These are phyloP conservation scores for Jaenimonas drosophilae DNA, from an alignment of 208 protist species.

Conservation along the genomic window DNA sequence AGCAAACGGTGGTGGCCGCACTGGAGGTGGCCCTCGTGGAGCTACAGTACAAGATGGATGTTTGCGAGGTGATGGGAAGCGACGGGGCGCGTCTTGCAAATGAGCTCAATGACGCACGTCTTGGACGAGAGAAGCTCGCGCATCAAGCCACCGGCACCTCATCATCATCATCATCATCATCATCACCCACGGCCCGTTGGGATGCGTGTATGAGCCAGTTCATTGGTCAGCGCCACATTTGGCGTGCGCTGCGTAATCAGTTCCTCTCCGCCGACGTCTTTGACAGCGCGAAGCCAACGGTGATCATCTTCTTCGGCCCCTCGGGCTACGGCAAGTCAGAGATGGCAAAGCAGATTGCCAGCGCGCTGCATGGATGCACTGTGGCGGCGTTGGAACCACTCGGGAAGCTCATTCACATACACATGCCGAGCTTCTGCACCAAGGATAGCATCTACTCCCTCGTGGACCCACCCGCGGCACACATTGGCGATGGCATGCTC, in stretches of 20 bases:
- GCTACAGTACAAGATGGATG: conserved; percentile 42
- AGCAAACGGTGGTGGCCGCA: conserved; percentile 16
- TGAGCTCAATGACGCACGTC: no score
- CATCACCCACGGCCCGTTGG: conserved; percentile 33
- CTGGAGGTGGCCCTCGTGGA: conserved; percentile 30
- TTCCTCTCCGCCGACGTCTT: conserved; percentile 58
- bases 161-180: no score
- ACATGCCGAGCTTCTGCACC: conserved; percentile 82
- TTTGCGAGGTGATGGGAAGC: conserved; percentile 7
- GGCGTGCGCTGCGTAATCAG: conserved; percentile 31
- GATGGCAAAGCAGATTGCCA: conserved; percentile 55
- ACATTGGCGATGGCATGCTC: conserved; percentile 74
- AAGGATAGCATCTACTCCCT: conserved; percentile 84
- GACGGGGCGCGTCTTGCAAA: no score
- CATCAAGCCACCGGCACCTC: no score
- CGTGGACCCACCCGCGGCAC: conserved; percentile 75
- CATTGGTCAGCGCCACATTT: conserved; percentile 61
- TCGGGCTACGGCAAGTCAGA: conserved; percentile 83
- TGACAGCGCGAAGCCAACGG: conserved; percentile 65
- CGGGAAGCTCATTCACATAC: conserved; percentile 73
- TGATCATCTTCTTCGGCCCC: conserved; percentile 75
- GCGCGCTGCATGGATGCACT: conserved; percentile 37
- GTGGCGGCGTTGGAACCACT: conserved; percentile 26
- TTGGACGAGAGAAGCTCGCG: no score
- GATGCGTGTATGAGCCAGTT: conserved; percentile 29